A percentile compares a stretch with the other conserved stretches of the same genome.
Evolutionary conservation across 805 yeast genomes (phyloP).

Genomic region (Yamadazyma nakazawae): DNA sequence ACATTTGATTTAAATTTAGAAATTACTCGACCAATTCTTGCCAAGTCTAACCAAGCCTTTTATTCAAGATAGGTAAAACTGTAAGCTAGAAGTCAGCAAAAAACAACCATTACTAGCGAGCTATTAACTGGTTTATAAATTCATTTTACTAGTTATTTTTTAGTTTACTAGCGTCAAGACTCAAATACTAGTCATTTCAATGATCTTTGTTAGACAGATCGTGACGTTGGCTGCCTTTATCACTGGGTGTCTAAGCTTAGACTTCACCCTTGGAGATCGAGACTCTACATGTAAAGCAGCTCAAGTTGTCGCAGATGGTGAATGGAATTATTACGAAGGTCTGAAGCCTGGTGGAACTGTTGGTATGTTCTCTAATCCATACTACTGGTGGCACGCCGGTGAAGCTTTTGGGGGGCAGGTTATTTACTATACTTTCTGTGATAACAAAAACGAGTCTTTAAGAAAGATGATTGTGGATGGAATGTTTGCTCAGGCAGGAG

Average conservation of each 20-base stretch:
- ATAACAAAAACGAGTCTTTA: conserved; percentile 27
- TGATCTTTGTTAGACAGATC: background rate
- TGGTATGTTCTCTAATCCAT: conserved; percentile 44
- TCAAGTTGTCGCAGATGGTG: conserved; percentile 31
- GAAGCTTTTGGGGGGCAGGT: conserved; percentile 49
- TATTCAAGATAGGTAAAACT: background rate
- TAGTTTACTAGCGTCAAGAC: background rate
- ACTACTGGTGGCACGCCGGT: conserved; percentile 55
- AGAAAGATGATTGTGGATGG: conserved; percentile 32
- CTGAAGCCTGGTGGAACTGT: conserved; percentile 40
- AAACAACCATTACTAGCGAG: too few species aligned
- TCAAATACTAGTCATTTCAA: background rate
- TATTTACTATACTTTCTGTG: conserved; percentile 39
- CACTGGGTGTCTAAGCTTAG: background rate
- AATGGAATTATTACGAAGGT: conserved; percentile 46
- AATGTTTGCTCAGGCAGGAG: conserved; percentile 45
- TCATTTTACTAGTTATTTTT: too few species aligned
- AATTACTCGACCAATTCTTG: background rate
- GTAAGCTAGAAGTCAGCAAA: background rate
- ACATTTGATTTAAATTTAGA: background rate
- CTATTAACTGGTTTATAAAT: too few species aligned
- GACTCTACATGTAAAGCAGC: conserved; percentile 44
- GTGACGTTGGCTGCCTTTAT: background rate
- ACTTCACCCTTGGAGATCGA: conserved; percentile 16
- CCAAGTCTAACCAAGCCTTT: background rate